Base-by-base conservation (phyloP, 306 rosid genomes). In the Trichosanthes truncata region DNA sequence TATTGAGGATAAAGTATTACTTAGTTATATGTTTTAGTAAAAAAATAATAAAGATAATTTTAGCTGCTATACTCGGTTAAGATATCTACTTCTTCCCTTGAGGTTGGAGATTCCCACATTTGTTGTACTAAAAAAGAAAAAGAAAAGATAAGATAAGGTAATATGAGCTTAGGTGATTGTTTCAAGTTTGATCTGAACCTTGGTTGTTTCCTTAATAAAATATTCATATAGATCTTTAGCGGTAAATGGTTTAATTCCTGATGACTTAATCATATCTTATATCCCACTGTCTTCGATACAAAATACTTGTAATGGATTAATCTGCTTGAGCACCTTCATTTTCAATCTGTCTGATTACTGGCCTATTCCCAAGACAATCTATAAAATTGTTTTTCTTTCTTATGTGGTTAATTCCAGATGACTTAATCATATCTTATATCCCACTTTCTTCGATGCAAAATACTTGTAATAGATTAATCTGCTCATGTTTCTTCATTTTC, bases 361-460 rank as follows among this genome's bases (percentile, higher is more conserved):
- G 75, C n/a, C 48, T 41, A 11, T 68, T 40, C 20, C 55, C 55
- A 60, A 11, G 17, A 60, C 0, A 60, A 11, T 25, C 66, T 60
- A 60, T 60, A 60, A 26, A 60, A 60, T 26, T 23, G 23, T 43
- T 82, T 77, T 21, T 25, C 18, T 82, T 81, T 26, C 31, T 68
- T 76, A 33, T 68, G 71, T 66, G 74, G 46, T 86, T 76, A 26
- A 8, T 74, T 29, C 26, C 61, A 26, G 78, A 25, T 74, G 60
- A 29, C 11, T 74, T 48, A 26, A 48, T 49, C 61, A 49, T 74
- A 29, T 74, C 12, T 29, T 49, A 51, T 74, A 29, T 74, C 61
- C 56, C 43, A 14, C n/a, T 26, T 48, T 74, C 60, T 74, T 45
- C 9, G 11, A 25, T 49, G 43, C 14, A 49, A 45, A 74, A 52